Conservation (phyloP, 805 yeast species). For the Zygosaccharomyces gambellarensis region DNA sequence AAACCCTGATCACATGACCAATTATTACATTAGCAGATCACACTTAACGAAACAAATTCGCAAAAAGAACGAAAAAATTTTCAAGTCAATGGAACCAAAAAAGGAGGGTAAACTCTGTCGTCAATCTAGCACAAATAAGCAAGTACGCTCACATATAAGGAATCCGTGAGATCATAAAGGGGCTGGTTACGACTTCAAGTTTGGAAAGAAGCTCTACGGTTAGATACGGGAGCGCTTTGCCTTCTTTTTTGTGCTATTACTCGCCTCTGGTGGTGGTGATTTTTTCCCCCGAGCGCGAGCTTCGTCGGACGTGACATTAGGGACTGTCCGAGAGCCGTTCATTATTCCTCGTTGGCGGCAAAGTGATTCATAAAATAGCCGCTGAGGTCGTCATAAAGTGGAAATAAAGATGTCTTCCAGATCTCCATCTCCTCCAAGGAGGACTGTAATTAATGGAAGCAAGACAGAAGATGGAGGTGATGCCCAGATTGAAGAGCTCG, state of each 20-base stretch:
- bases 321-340: background rate
- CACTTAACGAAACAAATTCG: background rate
- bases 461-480: constrained; percentile 6
- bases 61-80: background rate
- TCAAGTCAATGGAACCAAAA: constrained; percentile 4
- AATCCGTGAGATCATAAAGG: background rate
- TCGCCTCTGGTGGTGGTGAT: constrained; percentile 5
- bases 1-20: background rate
- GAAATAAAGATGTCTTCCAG: constrained; percentile 10
- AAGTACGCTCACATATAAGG: background rate
- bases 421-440: constrained; percentile 15
- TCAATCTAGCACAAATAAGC: background rate
- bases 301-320: background rate
- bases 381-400: background rate
- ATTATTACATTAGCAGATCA: background rate
- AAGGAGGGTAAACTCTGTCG: constrained; percentile 11
- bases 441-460: constrained; percentile 8
- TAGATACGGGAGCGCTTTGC: background rate
- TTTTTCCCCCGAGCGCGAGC: constrained; percentile 2
- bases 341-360: background rate
- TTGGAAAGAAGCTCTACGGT: background rate
- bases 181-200: background rate
- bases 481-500: constrained; percentile 33
- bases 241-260: background rate
- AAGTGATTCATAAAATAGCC: background rate